Evolutionary conservation across 495 filamentous ascomycete genomes (phyloP), one percentile per base, ranked within the genome.

Genomic region (Glutinoglossum americanum): DNA sequence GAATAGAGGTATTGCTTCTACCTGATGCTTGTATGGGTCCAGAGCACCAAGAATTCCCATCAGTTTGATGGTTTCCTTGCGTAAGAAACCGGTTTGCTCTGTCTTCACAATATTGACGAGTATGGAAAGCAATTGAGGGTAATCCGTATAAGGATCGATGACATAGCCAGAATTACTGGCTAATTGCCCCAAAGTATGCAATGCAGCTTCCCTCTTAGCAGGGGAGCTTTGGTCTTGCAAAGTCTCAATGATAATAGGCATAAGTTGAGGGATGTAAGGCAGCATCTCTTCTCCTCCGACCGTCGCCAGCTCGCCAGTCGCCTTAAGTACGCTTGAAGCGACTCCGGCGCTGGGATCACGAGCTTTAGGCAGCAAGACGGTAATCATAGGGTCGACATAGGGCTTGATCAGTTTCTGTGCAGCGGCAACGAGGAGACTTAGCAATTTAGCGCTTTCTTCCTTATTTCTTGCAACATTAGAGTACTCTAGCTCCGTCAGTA

Each of bases 111-210:
- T 96, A 62, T 83, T 86, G 61, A 95, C 87, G 44, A 99, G 74
- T 11, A 96, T 84, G 55, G 84, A 86, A 37, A 97, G 82, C 13
- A 99, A 77, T 64, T 94, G 81, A 0, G 92, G 92, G 62, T 96
- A 92, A 59, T 97, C 88, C 48, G 88, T 72, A 64, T 97, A 99
- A 9, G 92, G 93, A 39, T 94, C 84, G 61, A 99, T 96, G 49
- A 99, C 92, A 70, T 99, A 99, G 60, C 93, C 90, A 21, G 88
- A 86, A 65, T 90, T 94, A 64, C 87, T 90, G 6, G 92, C 86
- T 15, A 99, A 71, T 66, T 96, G 89, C 19, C 89, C 92, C 0
- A 99, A 76, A 0, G 92, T 93, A 58, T 84, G 82, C 49, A 99
- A 73, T 9, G 93, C 90, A 5, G 93, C 85, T 66, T 94, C 88